A percentile compares a stretch with the other conserved stretches of the same genome.
Evolutionary conservation across 164 flowering plant species (phyloP).

Genomic region (Kingdonia uniflora): DNA sequence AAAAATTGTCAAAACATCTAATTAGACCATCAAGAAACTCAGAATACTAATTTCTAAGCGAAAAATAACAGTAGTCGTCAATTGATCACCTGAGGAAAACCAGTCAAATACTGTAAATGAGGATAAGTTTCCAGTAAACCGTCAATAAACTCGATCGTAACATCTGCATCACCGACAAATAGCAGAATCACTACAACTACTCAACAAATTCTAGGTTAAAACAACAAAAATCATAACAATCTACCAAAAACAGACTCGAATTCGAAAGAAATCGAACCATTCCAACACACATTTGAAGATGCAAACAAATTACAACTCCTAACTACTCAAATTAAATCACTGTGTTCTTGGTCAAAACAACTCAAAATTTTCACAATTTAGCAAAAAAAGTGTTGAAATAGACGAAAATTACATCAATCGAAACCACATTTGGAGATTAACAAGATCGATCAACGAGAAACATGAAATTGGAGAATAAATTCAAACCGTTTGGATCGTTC

Average conservation of each 20-base stretch:
- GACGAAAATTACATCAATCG: too few relatives aligned
- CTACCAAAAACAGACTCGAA: neutral
- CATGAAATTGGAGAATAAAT: neutral
- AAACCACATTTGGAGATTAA: neutral
- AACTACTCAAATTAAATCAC: too few relatives aligned
- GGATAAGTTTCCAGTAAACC: slow-evolving; percentile 92
- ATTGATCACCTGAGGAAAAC: slow-evolving; percentile 67
- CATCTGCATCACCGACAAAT: slow-evolving; percentile 34
- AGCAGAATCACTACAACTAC: neutral
- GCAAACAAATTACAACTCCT: too few relatives aligned
- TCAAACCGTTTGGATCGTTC: slow-evolving; percentile 63
- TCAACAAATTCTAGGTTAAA: neutral
- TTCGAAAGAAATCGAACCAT: too few relatives aligned
- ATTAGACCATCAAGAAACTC: neutral
- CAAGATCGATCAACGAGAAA: slow-evolving; percentile 1
- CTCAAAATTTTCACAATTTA: too few relatives aligned
- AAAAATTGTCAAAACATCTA: neutral
- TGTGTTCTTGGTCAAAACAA: too few relatives aligned
- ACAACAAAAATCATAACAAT: neutral
- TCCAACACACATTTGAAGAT: too few relatives aligned
- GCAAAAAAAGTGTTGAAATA: too few relatives aligned
- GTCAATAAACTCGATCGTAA: slow-evolving; percentile 85
- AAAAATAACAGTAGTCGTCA: neutral
- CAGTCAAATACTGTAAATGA: slow-evolving; percentile 80
- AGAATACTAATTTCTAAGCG: neutral